These are phyloP conservation scores for Medicago ruthenica DNA, from an alignment of 306 rosid genomes.

Conservation along the genomic window DNA sequence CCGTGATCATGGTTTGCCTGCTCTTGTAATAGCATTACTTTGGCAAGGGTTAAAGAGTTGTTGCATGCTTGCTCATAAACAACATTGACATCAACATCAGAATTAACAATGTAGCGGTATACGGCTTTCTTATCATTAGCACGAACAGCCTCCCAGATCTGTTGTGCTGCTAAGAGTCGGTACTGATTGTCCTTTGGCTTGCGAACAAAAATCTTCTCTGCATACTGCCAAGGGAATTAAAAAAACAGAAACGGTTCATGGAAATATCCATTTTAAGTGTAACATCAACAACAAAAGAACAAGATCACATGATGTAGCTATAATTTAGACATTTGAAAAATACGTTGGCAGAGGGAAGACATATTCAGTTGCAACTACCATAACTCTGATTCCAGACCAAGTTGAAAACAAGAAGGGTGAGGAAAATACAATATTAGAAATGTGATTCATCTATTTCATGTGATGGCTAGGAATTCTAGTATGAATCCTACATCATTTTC, in stretches of 20 bases:
- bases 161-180: slow-evolving; percentile 74
- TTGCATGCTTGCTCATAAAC: slow-evolving; percentile 67
- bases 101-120: slow-evolving; percentile 86
- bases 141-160: slow-evolving; percentile 90
- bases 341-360: too few relatives aligned
- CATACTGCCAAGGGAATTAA: slow-evolving; percentile 67
- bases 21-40: slow-evolving; percentile 90
- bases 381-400: neutral
- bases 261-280: neutral
- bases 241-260: slow-evolving; percentile 35
- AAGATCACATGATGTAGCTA: neutral
- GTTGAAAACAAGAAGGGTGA: neutral
- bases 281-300: neutral
- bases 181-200: slow-evolving; percentile 82
- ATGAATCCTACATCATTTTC: neutral
- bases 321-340: too few relatives aligned
- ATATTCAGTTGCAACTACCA: neutral
- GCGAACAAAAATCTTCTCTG: slow-evolving; percentile 88
- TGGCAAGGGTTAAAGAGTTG: slow-evolving; percentile 87
- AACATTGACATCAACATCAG: slow-evolving; percentile 79
- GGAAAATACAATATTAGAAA: slow-evolving; percentile 10
- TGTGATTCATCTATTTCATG: neutral
- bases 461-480: neutral
- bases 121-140: slow-evolving; percentile 94
- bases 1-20: slow-evolving; percentile 64